Percentiles rank a stretch among this genome's conserved stretches.
Evolutionary conservation across 176 grass and related monocot genomes (phyloP).

Genomic region (Triticum dicoccoides): DNA sequence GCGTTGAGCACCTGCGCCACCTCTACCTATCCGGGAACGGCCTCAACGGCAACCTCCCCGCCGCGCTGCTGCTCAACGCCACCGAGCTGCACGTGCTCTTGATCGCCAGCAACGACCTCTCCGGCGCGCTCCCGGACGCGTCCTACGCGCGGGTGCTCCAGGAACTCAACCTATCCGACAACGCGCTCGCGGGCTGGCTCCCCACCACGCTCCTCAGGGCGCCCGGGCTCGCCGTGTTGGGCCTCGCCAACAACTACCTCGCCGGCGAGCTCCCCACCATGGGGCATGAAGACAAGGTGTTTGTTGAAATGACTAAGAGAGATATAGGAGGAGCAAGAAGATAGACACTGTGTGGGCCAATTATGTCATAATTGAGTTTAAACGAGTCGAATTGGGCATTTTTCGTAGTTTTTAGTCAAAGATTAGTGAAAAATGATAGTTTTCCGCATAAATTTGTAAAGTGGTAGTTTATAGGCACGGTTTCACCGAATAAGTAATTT

Average conservation of each 20-base stretch:
- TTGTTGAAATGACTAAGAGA: no score
- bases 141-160: conserved; percentile 33
- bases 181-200: conserved; percentile 50
- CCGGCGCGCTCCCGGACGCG: conserved; percentile 49
- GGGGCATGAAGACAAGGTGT: no score
- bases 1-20: conserved; percentile 81
- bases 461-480: no score
- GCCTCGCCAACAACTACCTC: conserved; percentile 66
- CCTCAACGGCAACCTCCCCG: conserved; percentile 50
- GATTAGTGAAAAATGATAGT: no score
- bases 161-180: conserved; percentile 75
- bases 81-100: conserved; percentile 68
- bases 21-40: conserved; percentile 83
- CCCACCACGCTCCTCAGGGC: conserved; percentile 43
- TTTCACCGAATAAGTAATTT: no score
- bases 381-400: no score
- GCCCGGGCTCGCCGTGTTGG: conserved; percentile 50
- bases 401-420: no score
- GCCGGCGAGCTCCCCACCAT: conserved; percentile 42
- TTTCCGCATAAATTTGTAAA: no score
- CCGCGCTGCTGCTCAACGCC: conserved; percentile 57
- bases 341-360: no score
- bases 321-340: no score
- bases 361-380: no score
- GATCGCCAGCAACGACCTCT: conserved; percentile 56